Base-by-base conservation (phyloP, 345 rosid genomes). In the Linum lewisii region DNA sequence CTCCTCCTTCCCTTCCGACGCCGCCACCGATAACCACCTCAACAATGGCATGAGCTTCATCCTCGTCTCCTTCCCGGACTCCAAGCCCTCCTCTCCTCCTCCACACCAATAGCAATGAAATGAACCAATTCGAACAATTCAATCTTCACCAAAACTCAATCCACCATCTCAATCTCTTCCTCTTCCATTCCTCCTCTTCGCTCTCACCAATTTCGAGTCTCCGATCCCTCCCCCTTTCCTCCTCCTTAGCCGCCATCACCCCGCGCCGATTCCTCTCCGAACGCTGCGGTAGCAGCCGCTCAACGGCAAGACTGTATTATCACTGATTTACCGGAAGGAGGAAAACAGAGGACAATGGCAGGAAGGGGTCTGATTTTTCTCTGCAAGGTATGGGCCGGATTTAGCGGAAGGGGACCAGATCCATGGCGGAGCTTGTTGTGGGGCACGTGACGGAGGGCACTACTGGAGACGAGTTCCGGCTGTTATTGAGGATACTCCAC, bases 151-250 rank as follows among this genome's bases (percentile, higher is more conserved):
- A 88, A 79, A 72, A 89, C 96, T 44, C 95, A 83, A 66, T 88
- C 85, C 60, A 92, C 95, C 3, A 78, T 92, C 64, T 86, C 96
- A 6, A 77, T 88, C 60, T 88, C 7, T 71, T 92, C 53, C 73
- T 82, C 66, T 50, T 88, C 38, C 93, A 7, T 85, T 92, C 60
- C 85, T 88, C 44, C 77, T 88, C 71, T 92, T 92, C 71, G 77
- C 95, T 42, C 87, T 92, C 77, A 86, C 98, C 55, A 86, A 96
- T 34, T 86, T 91, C 69, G 98, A 91, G 20, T 88, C 88, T 61
- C n/a, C 80, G 49, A 51, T 61, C 61, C 57, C 65, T 9, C 37
- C 57, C 59, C n/a, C 5, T 6, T n/a, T n/a, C n/a, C n/a, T 66
- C 66, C 53, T 7, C 65, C 45, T 51, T 56, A 29, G 3, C 64